Conservation (phyloP, 2,329 filamentous ascomycete species). For the Aspergillus floridensis region DNA sequence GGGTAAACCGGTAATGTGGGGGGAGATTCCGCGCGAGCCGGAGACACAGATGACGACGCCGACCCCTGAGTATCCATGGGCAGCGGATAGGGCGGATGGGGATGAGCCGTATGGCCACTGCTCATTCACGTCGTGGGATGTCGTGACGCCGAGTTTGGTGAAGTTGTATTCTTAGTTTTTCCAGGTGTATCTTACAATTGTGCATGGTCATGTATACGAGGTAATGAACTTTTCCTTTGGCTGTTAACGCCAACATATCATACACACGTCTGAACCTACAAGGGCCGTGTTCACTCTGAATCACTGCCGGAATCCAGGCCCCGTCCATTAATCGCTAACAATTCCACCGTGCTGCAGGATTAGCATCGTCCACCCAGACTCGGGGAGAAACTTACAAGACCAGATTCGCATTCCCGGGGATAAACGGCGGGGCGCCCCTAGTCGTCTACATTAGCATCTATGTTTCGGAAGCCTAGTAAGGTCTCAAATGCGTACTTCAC, state of each 20-base stretch:
- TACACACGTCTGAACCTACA: not conserved
- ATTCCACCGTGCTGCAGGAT: conserved; percentile 5
- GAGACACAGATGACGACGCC: not conserved
- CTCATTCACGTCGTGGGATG: not conserved
- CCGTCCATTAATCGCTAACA: conserved; percentile 12
- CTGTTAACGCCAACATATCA: not conserved
- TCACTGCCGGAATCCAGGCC: conserved; percentile 4
- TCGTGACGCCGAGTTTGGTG: not conserved
- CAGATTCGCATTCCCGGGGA: conserved; percentile 19
- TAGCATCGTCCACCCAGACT: not conserved
- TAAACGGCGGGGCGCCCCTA: conserved; percentile 20
- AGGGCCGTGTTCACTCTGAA: not conserved
- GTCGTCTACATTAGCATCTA: not conserved
- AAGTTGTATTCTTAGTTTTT: not conserved
- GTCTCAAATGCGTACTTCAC: conserved; percentile 4
- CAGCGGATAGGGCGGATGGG: not conserved
- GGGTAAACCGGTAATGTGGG: conserved; percentile 28
- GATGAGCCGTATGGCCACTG: not conserved
- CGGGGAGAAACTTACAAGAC: conserved; percentile 15
- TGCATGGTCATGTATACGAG: no score
- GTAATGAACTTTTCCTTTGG: no score
- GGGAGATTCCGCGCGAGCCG: conserved; percentile 9
- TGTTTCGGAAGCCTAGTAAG: no score
- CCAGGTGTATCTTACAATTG: not conserved
- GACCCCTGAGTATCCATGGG: not conserved